phyloP scores from a whole-genome alignment of 768 basidiomycete genomes.

The Calvatia gigantea region DNA sequence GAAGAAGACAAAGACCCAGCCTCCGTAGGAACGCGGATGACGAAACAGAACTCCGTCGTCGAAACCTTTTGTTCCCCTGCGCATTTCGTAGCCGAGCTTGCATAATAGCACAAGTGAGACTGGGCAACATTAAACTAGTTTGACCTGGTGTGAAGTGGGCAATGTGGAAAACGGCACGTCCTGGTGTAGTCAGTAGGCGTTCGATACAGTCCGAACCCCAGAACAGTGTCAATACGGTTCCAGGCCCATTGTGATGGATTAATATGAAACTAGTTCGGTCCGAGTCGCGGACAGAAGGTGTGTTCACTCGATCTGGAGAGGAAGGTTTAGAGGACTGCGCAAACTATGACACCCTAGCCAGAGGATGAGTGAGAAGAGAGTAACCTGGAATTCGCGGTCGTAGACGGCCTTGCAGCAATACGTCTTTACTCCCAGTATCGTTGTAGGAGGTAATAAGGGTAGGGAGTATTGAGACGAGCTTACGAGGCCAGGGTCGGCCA shows the following conservation, averaged over 20 bases:
- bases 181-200: constrained; percentile 6
- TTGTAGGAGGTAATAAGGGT: background rate
- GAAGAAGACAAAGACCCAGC: background rate
- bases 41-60: background rate
- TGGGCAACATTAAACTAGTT: background rate
- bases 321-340: background rate
- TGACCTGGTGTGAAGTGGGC: no score
- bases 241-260: constrained; percentile 1
- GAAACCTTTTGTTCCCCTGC: background rate
- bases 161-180: background rate
- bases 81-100: background rate
- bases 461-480: background rate
- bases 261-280: no score
- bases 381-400: background rate
- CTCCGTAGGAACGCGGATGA: background rate
- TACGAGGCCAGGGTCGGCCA: constrained; percentile 3
- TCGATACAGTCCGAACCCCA: constrained; percentile 3
- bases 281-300: background rate
- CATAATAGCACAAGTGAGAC: background rate
- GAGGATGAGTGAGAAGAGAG: constrained; percentile 6
- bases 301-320: background rate
- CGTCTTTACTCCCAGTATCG: background rate
- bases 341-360: constrained; percentile 3
- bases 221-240: constrained; percentile 6
- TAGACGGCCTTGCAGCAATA: constrained; percentile 11